Base-by-base conservation (phyloP, 306 rosid species). In the Phaseolus lunatus region DNA sequence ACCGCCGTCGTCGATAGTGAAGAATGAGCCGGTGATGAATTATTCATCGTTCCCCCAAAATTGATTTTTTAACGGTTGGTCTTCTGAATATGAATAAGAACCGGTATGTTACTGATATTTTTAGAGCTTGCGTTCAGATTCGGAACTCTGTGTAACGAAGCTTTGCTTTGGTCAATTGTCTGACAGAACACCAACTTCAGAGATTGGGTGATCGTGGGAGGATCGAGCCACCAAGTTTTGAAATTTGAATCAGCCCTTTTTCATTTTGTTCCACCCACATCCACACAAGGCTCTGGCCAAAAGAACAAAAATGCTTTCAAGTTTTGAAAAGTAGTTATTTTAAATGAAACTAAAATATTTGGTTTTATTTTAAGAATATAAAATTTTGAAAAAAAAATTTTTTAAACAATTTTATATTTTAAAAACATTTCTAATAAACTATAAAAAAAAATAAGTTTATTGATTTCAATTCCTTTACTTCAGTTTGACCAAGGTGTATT, bases 1-100 rank as follows among this genome's bases (percentile, higher is more conserved):
- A 87, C 84, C 29, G 93, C 88, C 31, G 97, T 86, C 31, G 96
- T 86, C 1, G 98, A 94, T 15, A 86, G 64, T 27, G 94, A 92
- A 24, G 97, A 94, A 83, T 90, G 88, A 12, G 97, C 93, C 10
- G 96, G 96, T 2, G 97, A 92, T 35, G 98, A 81, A 79, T 84
- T 86, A 48, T 85, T 91, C 97, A 90, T 90, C 44, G 27, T 82
- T 41, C 24, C 44, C 43, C 43, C 54, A 48, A 31, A 71, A 44
- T 78, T 58, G 29, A 16, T 31, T 73, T 11, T 23, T 37, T 24
- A 43, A 3, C 1, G 37, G 7, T 64, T 50, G 41, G 62, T 33
- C 11, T 41, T 54, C 59, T 18, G 47, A 67, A 67, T 39, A 14
- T 9, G 75, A 43, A 58, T 14, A 22, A 54, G 31, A 70, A 18